Evolutionary conservation across 495 filamentous ascomycete species (phyloP), one percentile per base, ranked within the genome.

Genomic region (Penicillium steckii): DNA sequence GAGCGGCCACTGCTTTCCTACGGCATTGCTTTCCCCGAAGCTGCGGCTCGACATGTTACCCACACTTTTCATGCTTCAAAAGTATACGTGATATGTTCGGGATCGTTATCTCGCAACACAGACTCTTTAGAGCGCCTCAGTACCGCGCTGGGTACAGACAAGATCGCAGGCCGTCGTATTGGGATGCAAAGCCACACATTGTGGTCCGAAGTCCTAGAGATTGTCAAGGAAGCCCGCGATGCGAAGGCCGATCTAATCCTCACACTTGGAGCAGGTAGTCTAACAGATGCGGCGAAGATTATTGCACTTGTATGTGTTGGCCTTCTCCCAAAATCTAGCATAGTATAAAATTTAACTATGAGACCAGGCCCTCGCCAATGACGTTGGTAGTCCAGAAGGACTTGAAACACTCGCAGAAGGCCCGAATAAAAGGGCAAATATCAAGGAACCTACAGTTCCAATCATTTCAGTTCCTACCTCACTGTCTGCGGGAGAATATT

Each of bases 401-500:
- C 68, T 83, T 9, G 59, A 69, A 47, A 71, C 63, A 18, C 69
- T 85, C 17, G 64, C 69, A 37, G 52, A 56, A 42, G 63, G 69
- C 18, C 56, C 73, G 9, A 57, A 61, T 37, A 70, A 69, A 44
- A 66, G 62, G n/a, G 18, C 55, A 10, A 27, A 66, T 4, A 72
- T 76, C 30, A 62, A 71, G 17, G 37, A 52, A 0, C 71, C 76
- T 0, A 70, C 63, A 0, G 66, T 82, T 25, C 81, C 83, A 0
- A 74, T 84, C 17, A 79, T 87, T 48, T 77, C 76, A 32, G 78
- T 89, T 42, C 83, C 85, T 0, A 86, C 85, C 0, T 76, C 80
- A 0, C 70, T 89, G 0, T 85, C 83, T 2, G 85, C 75, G 1
- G 84, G 81, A 17, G 83, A 87, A 64, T 87, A 84, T 60, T 79